These are phyloP conservation scores for Nevesoporus exiguus DNA, from an alignment of 768 basidiomycete species.

Conservation along the genomic window DNA sequence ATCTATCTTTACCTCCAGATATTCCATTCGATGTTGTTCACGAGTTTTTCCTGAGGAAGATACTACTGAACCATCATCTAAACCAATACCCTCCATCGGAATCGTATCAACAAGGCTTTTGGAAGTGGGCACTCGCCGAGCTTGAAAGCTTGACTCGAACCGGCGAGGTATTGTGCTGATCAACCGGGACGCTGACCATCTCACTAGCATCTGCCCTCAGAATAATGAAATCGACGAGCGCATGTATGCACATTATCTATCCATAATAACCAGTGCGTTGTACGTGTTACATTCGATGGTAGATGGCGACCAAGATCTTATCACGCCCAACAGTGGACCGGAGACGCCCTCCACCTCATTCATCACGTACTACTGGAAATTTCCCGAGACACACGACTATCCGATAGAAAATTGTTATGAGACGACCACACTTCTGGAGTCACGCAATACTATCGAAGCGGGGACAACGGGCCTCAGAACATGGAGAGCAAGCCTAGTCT, in stretches of 20 bases:
- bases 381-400: background rate
- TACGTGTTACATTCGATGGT: slow-evolving; percentile 4
- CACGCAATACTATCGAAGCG: slow-evolving; percentile 65
- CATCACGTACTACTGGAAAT: slow-evolving; percentile 62
- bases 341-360: slow-evolving; percentile 45
- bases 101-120: slow-evolving; percentile 62
- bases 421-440: slow-evolving; percentile 64
- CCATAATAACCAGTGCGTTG: slow-evolving; percentile 38
- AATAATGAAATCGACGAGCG: slow-evolving; percentile 61
- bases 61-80: slow-evolving; percentile 55
- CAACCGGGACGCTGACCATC: background rate
- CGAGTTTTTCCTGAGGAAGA: slow-evolving; percentile 47
- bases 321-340: slow-evolving; percentile 13
- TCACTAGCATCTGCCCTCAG: slow-evolving; percentile 32
- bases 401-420: slow-evolving; percentile 26
- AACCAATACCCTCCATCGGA: slow-evolving; percentile 56
- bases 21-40: slow-evolving; percentile 44
- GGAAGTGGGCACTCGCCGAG: slow-evolving; percentile 64
- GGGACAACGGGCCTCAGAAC: slow-evolving; percentile 81
- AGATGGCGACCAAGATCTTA: background rate
- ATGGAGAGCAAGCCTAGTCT: slow-evolving; percentile 68
- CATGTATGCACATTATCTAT: slow-evolving; percentile 62
- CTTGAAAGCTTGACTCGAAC: slow-evolving; percentile 44
- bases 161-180: slow-evolving; percentile 44
- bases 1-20: slow-evolving; percentile 40